Percentiles rank a stretch among this genome's conserved stretches.
phyloP scores from a whole-genome alignment of 2,329 filamentous ascomycete species.

The Cercospora sp. region DNA sequence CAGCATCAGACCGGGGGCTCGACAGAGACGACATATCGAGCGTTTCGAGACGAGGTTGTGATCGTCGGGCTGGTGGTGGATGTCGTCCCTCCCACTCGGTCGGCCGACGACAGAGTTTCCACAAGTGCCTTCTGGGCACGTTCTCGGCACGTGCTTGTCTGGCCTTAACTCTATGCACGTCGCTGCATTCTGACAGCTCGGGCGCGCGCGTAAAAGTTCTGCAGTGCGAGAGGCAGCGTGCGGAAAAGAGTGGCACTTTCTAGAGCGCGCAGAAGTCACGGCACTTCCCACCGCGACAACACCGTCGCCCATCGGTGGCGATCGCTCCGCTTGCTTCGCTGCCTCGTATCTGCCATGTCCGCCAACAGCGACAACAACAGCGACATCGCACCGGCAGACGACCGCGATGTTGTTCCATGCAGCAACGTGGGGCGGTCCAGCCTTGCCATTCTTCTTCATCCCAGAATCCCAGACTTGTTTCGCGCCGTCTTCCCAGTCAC shows the following conservation, averaged over 20 bases:
- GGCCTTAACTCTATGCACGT: neutral
- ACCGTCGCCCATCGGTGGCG: neutral
- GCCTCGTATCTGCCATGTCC: neutral
- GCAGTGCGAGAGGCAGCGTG: neutral
- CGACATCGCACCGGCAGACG: neutral
- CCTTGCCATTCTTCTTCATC: neutral
- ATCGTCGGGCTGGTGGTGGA: neutral
- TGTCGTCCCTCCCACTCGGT: neutral
- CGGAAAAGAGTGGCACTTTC: neutral
- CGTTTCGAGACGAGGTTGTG: neutral
- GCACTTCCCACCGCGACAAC: neutral
- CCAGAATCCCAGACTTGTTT: neutral
- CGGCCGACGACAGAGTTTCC: neutral
- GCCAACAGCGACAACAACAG: neutral
- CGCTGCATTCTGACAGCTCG: neutral
- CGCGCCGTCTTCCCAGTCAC: neutral
- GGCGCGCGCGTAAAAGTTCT: neutral
- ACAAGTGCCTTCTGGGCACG: slow-evolving; percentile 3
- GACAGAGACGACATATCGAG: neutral
- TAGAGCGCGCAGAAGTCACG: neutral
- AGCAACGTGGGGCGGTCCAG: neutral
- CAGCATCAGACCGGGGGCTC: neutral
- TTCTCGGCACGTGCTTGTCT: slow-evolving; percentile 7
- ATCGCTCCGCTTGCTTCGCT: neutral
- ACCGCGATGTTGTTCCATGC: neutral